phyloP scores from a whole-genome alignment of 75 land plant species.

The Selaginella tamariscina region DNA sequence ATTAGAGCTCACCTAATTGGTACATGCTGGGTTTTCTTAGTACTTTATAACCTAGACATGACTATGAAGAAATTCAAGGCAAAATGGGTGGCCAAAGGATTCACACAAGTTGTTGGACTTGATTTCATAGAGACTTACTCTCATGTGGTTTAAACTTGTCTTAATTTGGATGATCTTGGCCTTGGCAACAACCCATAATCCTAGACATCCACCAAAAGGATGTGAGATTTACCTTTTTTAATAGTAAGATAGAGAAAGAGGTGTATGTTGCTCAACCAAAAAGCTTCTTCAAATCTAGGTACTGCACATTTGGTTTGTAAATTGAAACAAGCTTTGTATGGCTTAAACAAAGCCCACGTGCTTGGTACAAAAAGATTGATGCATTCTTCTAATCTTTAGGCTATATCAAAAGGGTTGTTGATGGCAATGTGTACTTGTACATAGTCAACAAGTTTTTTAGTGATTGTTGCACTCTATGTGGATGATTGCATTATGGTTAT shows the following conservation, averaged over 20 bases:
- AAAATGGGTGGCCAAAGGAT: not conserved
- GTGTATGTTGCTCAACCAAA: not conserved
- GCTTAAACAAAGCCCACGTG: not conserved
- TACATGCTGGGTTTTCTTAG: too few species aligned
- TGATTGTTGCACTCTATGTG: conserved; percentile 6
- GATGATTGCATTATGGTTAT: too few species aligned
- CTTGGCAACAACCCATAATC: not conserved
- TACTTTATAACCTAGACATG: too few species aligned
- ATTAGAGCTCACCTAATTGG: not conserved
- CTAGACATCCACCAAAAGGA: conserved; percentile 6
- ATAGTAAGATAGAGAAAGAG: not conserved
- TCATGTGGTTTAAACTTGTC: not conserved
- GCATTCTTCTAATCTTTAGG: not conserved
- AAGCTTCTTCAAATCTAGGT: not conserved
- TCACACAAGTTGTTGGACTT: not conserved
- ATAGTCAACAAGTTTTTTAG: not conserved
- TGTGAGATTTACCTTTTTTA: not conserved
- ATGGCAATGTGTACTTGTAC: conserved; percentile 2
- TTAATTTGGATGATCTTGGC: not conserved
- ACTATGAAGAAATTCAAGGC: too few species aligned
- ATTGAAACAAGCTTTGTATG: not conserved
- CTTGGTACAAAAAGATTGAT: conserved; percentile 5
- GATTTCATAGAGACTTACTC: conserved; percentile 12
- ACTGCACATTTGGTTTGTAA: conserved; percentile 2
- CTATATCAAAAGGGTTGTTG: not conserved